Percentiles rank a stretch among this genome's conserved stretches.
Conservation (phyloP, 371 early-diverging fungal genomes). For the Rhizopus arrhizus region DNA sequence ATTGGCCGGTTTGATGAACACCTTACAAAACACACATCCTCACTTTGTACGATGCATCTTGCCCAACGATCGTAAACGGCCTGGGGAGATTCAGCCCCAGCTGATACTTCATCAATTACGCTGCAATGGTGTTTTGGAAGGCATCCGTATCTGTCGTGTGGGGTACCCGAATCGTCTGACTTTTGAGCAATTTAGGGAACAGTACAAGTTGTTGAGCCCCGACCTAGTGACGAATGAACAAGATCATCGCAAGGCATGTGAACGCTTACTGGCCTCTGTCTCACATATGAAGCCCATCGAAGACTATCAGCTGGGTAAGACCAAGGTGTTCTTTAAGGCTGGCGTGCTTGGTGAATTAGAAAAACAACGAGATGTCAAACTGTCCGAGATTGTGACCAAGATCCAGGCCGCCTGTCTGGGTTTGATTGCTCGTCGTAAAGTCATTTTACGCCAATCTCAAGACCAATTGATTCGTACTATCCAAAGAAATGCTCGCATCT, state of each 20-base stretch:
- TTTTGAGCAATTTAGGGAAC: conserved; percentile 96
- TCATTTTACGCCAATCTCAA: conserved; percentile 74
- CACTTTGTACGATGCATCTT: conserved; percentile 99
- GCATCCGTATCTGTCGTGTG: conserved; percentile 97
- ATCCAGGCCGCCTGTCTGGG: conserved; percentile 93
- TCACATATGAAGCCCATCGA: conserved; percentile 72
- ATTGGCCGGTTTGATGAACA: conserved; percentile 88
- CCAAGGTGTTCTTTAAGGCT: conserved; percentile 98
- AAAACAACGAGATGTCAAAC: conserved; percentile 86
- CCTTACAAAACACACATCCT: conserved; percentile 92
- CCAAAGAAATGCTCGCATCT: conserved; percentile 89
- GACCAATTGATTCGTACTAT: conserved; percentile 87
- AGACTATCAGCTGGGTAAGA: conserved; percentile 91
- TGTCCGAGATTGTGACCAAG: conserved; percentile 78
- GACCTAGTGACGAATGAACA: conserved; percentile 55
- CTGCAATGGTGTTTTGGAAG: conserved; percentile 99
- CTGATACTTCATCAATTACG: conserved; percentile 96
- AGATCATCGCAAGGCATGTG: conserved; percentile 88
- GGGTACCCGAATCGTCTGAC: conserved; percentile 97
- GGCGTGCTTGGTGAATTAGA: conserved; percentile 92
- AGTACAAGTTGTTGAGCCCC: conserved; percentile 93
- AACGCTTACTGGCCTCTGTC: conserved; percentile 77
- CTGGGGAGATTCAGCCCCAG: conserved; percentile 81
- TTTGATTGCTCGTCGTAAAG: conserved; percentile 74
- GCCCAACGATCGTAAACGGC: conserved; percentile 94